phyloP scores from a whole-genome alignment of 768 basidiomycete species.

The Dentipellis fragilis region DNA sequence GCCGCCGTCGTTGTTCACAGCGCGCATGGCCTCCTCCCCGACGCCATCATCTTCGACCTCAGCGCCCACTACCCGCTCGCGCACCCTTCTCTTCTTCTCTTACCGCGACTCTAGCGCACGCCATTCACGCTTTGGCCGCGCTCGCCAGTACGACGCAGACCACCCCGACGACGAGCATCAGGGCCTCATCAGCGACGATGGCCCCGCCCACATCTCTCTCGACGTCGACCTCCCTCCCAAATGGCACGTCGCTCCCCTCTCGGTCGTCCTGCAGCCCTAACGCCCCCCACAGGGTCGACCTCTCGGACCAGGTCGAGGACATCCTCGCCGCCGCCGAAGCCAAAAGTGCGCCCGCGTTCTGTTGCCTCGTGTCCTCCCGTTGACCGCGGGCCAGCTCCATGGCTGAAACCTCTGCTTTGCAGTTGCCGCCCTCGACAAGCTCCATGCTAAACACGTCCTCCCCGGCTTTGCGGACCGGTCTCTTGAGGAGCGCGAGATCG shows the following conservation, averaged over 20 bases:
- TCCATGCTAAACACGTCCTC: constrained; percentile 91
- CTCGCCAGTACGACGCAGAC: constrained; percentile 36
- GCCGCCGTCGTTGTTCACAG: not conserved
- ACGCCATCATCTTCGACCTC: constrained; percentile 20
- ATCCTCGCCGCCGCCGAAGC: constrained; percentile 55
- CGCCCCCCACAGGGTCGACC: constrained; percentile 61
- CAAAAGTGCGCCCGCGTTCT: constrained; percentile 56
- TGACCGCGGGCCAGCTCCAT: constrained; percentile 9
- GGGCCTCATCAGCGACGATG: constrained; percentile 44
- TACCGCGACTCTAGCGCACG: constrained; percentile 72
- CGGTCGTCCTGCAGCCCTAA: constrained; percentile 9
- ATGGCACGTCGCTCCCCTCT: constrained; percentile 45
- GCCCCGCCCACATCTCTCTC: constrained; percentile 42
- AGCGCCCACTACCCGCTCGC: constrained; percentile 58
- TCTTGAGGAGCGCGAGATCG: constrained; percentile 91
- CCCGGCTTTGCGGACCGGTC: constrained; percentile 95
- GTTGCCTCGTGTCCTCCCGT: constrained; percentile 9
- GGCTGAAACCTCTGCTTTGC: constrained; percentile 15
- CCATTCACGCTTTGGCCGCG: constrained; percentile 28
- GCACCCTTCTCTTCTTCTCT: constrained; percentile 90
- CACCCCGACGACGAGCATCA: constrained; percentile 52
- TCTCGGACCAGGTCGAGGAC: constrained; percentile 81
- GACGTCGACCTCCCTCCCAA: constrained; percentile 66
- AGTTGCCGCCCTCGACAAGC: constrained; percentile 88
- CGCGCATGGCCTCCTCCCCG: constrained; percentile 22